These are phyloP conservation scores for Phytophthora constricta DNA, from an alignment of 352 stramenopile genomes.

Conservation along the genomic window DNA sequence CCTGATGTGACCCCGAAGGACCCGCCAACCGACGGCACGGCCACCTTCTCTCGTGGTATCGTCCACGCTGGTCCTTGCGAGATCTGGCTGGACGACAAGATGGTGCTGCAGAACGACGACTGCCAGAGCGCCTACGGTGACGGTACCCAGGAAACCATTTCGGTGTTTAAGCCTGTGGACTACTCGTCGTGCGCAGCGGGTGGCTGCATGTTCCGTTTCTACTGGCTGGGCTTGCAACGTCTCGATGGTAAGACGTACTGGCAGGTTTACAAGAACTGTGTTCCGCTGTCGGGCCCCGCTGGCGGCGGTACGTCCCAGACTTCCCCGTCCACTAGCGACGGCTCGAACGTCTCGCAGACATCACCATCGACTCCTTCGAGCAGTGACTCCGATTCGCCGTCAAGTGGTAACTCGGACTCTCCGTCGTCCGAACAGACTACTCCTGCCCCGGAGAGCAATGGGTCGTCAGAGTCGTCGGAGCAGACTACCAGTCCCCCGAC, in stretches of 20 bases:
- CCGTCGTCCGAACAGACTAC: constrained; percentile 8
- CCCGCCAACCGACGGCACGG: constrained; percentile 28
- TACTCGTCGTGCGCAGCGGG: constrained; percentile 36
- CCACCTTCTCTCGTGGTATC: constrained; percentile 41
- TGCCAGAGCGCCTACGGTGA: constrained; percentile 34
- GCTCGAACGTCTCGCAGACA: constrained; percentile 16
- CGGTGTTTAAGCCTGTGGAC: constrained; percentile 40
- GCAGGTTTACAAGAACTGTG: constrained; percentile 49
- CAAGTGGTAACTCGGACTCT: constrained; percentile 12
- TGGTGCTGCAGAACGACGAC: constrained; percentile 41
- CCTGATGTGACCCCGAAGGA: constrained; percentile 24
- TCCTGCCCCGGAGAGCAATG: constrained; percentile 8
- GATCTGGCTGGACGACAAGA: constrained; percentile 39
- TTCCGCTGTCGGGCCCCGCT: constrained; percentile 35
- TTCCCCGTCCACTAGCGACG: constrained; percentile 16
- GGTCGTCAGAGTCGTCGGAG: constrained; percentile 1
- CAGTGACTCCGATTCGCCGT: not conserved
- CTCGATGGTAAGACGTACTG: constrained; percentile 32
- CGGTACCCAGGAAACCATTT: constrained; percentile 26
- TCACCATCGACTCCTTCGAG: constrained; percentile 6
- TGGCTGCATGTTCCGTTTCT: constrained; percentile 41
- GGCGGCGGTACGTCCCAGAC: constrained; percentile 19
- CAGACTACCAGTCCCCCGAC: not conserved
- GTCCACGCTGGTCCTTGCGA: constrained; percentile 34
- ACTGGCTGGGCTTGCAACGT: constrained; percentile 39